Base-by-base conservation (phyloP, 2,329 filamentous ascomycete species). In the Fusarium sp. region DNA sequence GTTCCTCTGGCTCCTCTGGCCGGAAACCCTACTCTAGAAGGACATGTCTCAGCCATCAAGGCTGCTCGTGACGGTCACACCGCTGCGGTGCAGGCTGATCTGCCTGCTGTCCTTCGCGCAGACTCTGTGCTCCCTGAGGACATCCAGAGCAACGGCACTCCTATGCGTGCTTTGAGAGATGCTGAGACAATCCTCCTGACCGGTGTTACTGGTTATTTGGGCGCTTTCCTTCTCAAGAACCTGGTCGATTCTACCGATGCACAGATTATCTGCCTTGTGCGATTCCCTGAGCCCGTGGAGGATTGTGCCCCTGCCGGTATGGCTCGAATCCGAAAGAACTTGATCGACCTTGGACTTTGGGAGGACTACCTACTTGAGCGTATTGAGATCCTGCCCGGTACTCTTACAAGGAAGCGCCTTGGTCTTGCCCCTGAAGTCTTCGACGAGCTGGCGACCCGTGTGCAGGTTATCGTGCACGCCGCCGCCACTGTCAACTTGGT, bases 291-390 rank as follows among this genome's bases (percentile, higher is more conserved):
- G 60, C 89, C 90, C 0, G 83, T 85, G 6, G 84, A 88, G 32
- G 86, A 89, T 20, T 88, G 90, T 67, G 81, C 85, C 15, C 85
- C 90, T 4, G 87, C 86, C 2, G 91, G 89, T 68, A 88, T 93
- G 73, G 89, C 91, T 5, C 85, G 91, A 62, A 84, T 95, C 60
- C 89, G 92, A 32, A 88, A 88, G 74, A 93, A 94, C 72, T 80
- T 94, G 20, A 85, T 94, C n/a, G 91, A 93, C 67, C 81, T 93
- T 19, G 91, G 91, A 2, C 81, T 94, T 3, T 95, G 92, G 92
- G 84, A 87, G 51, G 91, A 94, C 73, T 87, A 86, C 0, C 89
- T 94, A 71, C 88, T 94, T 75, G 91, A 94, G 73, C 89, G 92
- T 10, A 88, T 94, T 50, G 89, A 93, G 72, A 87, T 94, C 32